Percentiles rank a stretch among this genome's conserved stretches.
phyloP scores from a whole-genome alignment of 306 rosid genomes.

The Ziziphus jujuba region DNA sequence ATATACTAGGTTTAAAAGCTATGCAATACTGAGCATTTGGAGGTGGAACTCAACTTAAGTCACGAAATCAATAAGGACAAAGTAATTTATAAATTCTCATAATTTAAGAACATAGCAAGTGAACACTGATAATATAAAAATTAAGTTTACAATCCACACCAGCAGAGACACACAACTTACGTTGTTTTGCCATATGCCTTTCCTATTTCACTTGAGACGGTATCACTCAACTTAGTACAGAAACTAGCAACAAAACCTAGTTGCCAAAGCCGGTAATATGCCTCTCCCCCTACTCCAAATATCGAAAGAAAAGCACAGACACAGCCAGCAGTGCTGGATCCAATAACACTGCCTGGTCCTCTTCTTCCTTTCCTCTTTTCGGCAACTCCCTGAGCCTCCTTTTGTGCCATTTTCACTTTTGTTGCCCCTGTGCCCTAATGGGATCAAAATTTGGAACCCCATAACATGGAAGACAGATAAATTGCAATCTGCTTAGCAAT shows the following conservation, averaged over 20 bases:
- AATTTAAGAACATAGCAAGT: not conserved
- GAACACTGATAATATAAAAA: not conserved
- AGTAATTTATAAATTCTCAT: no score
- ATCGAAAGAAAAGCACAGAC: constrained; percentile 74
- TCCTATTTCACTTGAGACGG: constrained; percentile 97
- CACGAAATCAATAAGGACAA: no score
- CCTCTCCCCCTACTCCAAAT: constrained; percentile 63
- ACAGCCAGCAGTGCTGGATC: constrained; percentile 98
- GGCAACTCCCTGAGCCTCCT: constrained; percentile 91
- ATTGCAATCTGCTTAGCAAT: not conserved
- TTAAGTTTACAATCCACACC: not conserved
- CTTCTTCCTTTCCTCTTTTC: constrained; percentile 96
- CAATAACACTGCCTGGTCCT: constrained; percentile 93
- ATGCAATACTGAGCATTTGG: no score
- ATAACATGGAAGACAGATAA: not conserved
- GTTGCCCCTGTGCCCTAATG: constrained; percentile 88
- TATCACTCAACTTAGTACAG: constrained; percentile 94
- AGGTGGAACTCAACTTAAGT: no score
- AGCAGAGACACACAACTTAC: constrained; percentile 44
- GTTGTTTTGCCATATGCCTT: constrained; percentile 93
- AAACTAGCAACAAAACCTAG: constrained; percentile 97
- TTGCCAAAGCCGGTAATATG: constrained; percentile 66
- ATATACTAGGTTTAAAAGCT: no score
- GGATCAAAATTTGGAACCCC: not conserved
- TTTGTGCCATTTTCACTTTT: constrained; percentile 87